Base-by-base conservation (phyloP, 2,329 filamentous ascomycete genomes). In the Leptographium radiaticola region DNA sequence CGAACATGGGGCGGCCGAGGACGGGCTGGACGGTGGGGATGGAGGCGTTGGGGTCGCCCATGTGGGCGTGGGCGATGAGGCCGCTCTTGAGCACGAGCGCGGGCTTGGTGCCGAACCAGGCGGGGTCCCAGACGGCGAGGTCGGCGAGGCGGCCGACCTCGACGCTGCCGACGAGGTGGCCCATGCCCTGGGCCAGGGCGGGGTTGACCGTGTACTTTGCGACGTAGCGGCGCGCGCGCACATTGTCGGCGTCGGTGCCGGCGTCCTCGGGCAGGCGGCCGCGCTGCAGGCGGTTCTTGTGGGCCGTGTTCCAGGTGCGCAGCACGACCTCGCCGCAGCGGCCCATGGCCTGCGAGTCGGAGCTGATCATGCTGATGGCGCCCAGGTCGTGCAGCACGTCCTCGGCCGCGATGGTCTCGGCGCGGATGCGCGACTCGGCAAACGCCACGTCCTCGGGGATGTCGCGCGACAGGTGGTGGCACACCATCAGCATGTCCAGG, bases 401-500 rank as follows among this genome's bases (percentile, higher is more conserved):
- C 73, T 97, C 91, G 30, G 91, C 91, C 0, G 90, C 91, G 64
- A 97, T 97, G 39, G 91, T 97, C 71, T 97, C 90, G 59, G 89
- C 88, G 55, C 91, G 86, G 68, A 97, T 97, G 42, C 91, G 87
- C 39, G 83, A 89, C 71, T 97, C 91, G 49, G 91, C 91, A 64
- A 97, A 97, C 1, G 90, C 89, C 15, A 97, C 86, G 66, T 97
- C 91, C 71, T 97, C 91, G 55, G 90, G 88, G 56, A 96, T 96
- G 68, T 95, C 84, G 68, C 87, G 88, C 52, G 84, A 89, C 11
- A 97, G 74, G 65, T 97, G 91, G 68, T 97, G 91, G 73, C 91
- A 97, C 40, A 95, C 89, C 91, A 96, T 96, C 48, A 96, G 74
- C 91, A 97, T 97, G 71, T 97, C 91, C 15, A 96, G 79, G 70